Percentiles rank a stretch among this genome's conserved stretches.
These are phyloP conservation scores for Rhinocladiella mackenziei DNA, from an alignment of 2,329 filamentous ascomycete species.

Conservation along the genomic window DNA sequence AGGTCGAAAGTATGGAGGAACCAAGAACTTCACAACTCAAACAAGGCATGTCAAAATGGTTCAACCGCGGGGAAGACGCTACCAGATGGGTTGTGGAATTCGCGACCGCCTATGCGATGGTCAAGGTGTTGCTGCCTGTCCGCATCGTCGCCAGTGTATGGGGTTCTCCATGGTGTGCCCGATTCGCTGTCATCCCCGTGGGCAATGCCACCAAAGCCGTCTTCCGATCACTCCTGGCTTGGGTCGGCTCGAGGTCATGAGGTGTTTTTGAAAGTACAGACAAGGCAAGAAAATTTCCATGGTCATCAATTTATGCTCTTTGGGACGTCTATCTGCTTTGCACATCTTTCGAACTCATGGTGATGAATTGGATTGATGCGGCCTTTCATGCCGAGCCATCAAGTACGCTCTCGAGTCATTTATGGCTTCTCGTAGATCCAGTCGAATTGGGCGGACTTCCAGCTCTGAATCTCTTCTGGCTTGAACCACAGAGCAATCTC, in stretches of 20 bases:
- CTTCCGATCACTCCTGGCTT: slow-evolving; percentile 33
- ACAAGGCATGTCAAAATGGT: slow-evolving; percentile 18
- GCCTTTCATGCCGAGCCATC: neutral
- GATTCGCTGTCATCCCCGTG: slow-evolving; percentile 54
- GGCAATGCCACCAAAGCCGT: slow-evolving; percentile 39
- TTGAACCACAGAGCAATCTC: slow-evolving; percentile 99
- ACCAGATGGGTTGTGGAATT: slow-evolving; percentile 61
- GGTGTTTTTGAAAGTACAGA: neutral
- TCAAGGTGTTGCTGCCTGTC: slow-evolving; percentile 75
- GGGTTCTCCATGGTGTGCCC: slow-evolving; percentile 90
- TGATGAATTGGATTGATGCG: neutral
- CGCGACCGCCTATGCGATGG: slow-evolving; percentile 85
- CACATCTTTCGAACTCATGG: neutral
- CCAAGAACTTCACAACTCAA: slow-evolving; percentile 28
- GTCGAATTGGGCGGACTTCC: slow-evolving; percentile 78
- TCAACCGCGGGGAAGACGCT: slow-evolving; percentile 40
- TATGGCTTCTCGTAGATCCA: slow-evolving; percentile 94
- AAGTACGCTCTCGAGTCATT: slow-evolving; percentile 25
- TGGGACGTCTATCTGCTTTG: slow-evolving; percentile 10
- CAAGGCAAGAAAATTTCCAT: neutral
- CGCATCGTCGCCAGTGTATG: slow-evolving; percentile 75
- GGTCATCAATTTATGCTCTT: neutral
- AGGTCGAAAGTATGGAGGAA: slow-evolving; percentile 43
- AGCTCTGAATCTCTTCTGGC: slow-evolving; percentile 76
- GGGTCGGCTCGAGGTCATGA: neutral